These are phyloP conservation scores for Aspergillus arachidicola DNA, from an alignment of 2,329 filamentous ascomycete species.

Conservation along the genomic window DNA sequence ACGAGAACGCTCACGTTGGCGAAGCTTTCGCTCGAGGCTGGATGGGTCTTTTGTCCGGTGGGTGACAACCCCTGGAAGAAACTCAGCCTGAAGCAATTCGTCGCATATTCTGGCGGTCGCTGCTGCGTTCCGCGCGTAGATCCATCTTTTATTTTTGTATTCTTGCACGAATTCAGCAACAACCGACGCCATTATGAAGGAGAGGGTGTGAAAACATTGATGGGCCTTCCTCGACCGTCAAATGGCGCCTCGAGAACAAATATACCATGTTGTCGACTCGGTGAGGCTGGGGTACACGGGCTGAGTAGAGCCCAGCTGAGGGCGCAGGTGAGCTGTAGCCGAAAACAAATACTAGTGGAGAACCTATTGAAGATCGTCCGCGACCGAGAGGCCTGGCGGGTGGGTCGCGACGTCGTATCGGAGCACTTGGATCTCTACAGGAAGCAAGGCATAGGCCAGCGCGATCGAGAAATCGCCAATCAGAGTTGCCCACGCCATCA, in stretches of 20 bases:
- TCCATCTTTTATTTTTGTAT: neutral
- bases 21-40: neutral
- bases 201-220: neutral
- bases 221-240: neutral
- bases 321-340: neutral
- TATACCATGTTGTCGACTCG: neutral
- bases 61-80: neutral
- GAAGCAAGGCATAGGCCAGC: neutral
- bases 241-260: neutral
- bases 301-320: neutral
- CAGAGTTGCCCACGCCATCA: neutral
- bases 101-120: neutral
- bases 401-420: neutral
- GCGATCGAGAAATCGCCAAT: neutral
- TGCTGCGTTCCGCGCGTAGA: neutral
- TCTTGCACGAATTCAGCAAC: neutral
- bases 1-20: neutral
- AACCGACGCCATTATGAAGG: neutral
- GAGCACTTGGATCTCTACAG: neutral
- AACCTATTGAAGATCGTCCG: neutral
- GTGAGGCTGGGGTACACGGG: neutral
- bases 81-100: neutral
- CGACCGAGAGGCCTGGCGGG: neutral
- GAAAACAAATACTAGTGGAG: neutral
- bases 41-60: neutral